Evolutionary conservation across 2,329 filamentous ascomycete species (phyloP), one percentile per base, ranked within the genome.

Genomic region (Herpotrichia juniperi): DNA sequence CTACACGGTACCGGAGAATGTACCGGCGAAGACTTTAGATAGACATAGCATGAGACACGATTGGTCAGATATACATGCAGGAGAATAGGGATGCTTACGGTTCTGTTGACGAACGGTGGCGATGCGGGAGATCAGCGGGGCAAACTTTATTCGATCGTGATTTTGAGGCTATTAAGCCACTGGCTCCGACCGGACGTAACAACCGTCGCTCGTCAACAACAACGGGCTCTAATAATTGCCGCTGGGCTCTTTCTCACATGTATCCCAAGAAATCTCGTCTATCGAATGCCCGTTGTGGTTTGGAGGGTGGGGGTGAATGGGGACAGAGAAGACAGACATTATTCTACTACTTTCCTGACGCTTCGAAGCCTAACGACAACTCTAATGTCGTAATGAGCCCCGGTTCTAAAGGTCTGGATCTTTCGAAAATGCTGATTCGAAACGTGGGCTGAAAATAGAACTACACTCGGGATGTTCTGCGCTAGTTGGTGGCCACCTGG

Each of bases 71-170:
- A 19, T 37, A 7, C 21, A 14, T 17, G 16, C 21, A 37, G 34
- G 16, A 37, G 34, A 21, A 37, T 40, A 22, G 37, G 19, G 25
- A 4, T 24, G 25, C 14, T 24, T 12, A 24, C 37, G 6, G 37
- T 6, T 14, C 25, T 21, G 21, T 25, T 10, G 4, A 24, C 37
- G 34, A 40, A 25, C 4, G 10, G 21, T 25, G 37, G 34, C 37
- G 19, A 24, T 4, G 37, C 37, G 37, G 37, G 37, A 40, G 37
- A 40, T 40, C 37, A 24, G 21, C 37, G 19, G 21, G 10, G 37
- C 34, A 37, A 40, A 40, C 37, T 40, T 25, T 40, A 40, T 40
- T n/a, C 19, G 19, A 24, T 40, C 21, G 19, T 40, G 37, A 11
- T 40, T 19, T 40, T 40, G 37, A 25, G 16, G 21, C 37, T 40